These are phyloP conservation scores for Jasminum sambac DNA, from an alignment of 257 asterid species.

Conservation along the genomic window DNA sequence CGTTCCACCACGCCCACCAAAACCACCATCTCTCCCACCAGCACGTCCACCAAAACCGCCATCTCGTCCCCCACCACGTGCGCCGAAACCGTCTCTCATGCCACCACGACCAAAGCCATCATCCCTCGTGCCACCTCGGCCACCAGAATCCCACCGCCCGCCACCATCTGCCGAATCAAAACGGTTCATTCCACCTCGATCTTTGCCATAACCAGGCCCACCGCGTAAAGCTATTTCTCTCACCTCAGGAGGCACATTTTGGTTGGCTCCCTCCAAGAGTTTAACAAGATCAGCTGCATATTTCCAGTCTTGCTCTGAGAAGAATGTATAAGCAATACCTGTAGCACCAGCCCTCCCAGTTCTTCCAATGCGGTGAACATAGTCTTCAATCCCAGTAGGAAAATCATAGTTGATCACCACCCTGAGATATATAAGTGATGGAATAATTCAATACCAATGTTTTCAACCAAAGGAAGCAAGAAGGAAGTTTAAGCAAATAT, in stretches of 20 bases:
- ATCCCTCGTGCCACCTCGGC: constrained; percentile 69
- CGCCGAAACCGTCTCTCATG: constrained; percentile 47
- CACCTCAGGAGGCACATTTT: constrained; percentile 79
- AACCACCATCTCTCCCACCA: constrained; percentile 42
- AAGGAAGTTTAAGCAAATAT: not conserved
- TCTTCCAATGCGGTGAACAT: constrained; percentile 96
- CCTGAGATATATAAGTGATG: constrained; percentile 39
- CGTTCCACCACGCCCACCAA: constrained; percentile 65
- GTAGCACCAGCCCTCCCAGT: constrained; percentile 99
- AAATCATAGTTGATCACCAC: constrained; percentile 84
- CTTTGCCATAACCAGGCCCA: constrained; percentile 67
- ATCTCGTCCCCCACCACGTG: constrained; percentile 35
- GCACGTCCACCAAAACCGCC: constrained; percentile 37
- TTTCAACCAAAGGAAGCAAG: not conserved
- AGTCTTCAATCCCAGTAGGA: constrained; percentile 93
- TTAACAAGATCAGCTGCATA: constrained; percentile 83
- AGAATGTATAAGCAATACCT: constrained; percentile 77
- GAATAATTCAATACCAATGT: constrained; percentile 1
- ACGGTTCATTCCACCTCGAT: constrained; percentile 71
- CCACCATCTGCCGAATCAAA: constrained; percentile 56
- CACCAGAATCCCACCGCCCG: constrained; percentile 77
- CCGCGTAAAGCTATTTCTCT: constrained; percentile 85
- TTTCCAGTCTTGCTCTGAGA: constrained; percentile 96
- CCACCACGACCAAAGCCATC: constrained; percentile 67
- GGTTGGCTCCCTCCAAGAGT: constrained; percentile 91